Percentiles rank a stretch among this genome's conserved stretches.
These are phyloP conservation scores for Fragilariopsis cylindrus DNA, from an alignment of 108 stramenopile genomes.

Conservation along the genomic window DNA sequence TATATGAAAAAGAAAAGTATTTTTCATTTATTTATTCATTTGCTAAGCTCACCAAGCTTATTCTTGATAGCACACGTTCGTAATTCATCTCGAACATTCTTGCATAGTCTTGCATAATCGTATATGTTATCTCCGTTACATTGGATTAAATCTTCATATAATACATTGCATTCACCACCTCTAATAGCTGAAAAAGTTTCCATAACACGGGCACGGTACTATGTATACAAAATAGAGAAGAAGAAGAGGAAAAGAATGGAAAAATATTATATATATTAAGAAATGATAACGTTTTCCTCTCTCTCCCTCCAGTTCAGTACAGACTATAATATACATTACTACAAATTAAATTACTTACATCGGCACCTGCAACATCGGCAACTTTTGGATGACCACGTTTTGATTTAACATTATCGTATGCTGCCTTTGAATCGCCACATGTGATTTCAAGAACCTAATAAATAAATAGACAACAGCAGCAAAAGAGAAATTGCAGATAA, in stretches of 20 bases:
- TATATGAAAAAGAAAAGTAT: too few relatives aligned
- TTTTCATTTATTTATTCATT: constrained; percentile 4
- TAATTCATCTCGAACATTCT: constrained; percentile 28
- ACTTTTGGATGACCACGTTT: constrained; percentile 25
- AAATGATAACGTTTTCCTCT: neutral
- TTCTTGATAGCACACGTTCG: constrained; percentile 37
- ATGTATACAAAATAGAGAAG: neutral
- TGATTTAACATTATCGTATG: constrained; percentile 34
- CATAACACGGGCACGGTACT: constrained; percentile 36
- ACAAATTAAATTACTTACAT: constrained; percentile 23
- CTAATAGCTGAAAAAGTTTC: constrained; percentile 25
- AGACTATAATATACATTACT: neutral
- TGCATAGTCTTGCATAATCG: constrained; percentile 38
- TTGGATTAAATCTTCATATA: constrained; percentile 27
- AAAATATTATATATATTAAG: neutral
- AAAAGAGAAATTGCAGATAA: too few relatives aligned
- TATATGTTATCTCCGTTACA: constrained; percentile 36
- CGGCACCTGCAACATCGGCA: constrained; percentile 35
- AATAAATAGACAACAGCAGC: neutral
- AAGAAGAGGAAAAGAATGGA: neutral
- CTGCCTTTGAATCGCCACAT: constrained; percentile 30
- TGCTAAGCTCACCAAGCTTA: constrained; percentile 41
- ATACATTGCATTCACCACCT: constrained; percentile 26
- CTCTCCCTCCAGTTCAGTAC: too few relatives aligned
- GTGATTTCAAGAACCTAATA: constrained; percentile 35